Base-by-base conservation (phyloP, 768 basidiomycete genomes). In the Sistotremastrum niveocremeum region DNA sequence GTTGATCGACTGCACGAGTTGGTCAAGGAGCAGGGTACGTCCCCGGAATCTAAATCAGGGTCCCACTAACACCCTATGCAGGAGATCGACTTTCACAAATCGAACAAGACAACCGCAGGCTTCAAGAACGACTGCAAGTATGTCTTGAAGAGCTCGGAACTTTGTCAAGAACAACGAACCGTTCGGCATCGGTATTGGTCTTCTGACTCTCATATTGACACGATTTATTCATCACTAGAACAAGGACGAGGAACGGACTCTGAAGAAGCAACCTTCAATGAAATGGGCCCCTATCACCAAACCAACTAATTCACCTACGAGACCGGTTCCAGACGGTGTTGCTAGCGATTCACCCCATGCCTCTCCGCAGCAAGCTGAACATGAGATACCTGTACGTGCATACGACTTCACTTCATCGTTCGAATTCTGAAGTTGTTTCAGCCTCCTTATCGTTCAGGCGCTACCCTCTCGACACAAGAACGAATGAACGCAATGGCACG, bases 271-370 rank as follows among this genome's bases (percentile, higher is more conserved):
- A 55, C 77, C 79, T 32, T 88, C 88, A 9, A 87, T 89, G 64
- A 88, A 88, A 57, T 91, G 88, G 88, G 85, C 85, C 0, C 73
- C 79, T 46, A 89, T 79, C 50, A 75, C 79, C 32, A 82, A 84
- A 57, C 77, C 83, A 2, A 63, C 77, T 47, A 77, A 77, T 52
- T 90, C 88, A 12, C 88, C 88, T 30, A 91, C 87, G 28, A 87
- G 84, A 62, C 63, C 71, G 33, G 79, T 20, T 20, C 20, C 20
- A 80, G 38, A 62, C 73, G 37, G 58, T 62, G n/a, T 41, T 51
- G 34, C 20, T 20, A 54, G 46, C 20, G 85, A 88, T 50, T 87
- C 85, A 0, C 87, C 84, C 0, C 80, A 81, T 56, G 71, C 76
- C 38, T 90, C 87, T 1, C 87, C 87, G 4, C 79, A 81, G 47